phyloP scores from a whole-genome alignment of 306 rosid genomes.

The Fagus sylvatica region DNA sequence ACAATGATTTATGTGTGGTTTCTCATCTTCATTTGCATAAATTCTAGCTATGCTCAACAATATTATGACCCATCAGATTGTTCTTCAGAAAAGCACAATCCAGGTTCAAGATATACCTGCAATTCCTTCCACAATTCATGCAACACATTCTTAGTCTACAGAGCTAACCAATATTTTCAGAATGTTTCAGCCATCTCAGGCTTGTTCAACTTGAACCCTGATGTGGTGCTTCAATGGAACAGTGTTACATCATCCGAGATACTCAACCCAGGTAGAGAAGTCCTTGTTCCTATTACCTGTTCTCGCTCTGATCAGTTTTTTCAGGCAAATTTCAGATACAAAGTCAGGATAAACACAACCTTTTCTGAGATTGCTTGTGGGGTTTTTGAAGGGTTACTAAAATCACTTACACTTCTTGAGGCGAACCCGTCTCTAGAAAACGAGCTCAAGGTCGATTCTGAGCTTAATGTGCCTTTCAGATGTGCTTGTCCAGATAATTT shows the following conservation, averaged over 20 bases:
- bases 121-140: constrained; percentile 45
- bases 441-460: constrained; percentile 26
- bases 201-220: constrained; percentile 30
- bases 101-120: constrained; percentile 58
- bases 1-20: constrained; percentile 42
- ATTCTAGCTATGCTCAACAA: constrained; percentile 38
- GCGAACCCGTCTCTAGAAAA: constrained; percentile 32
- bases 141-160: constrained; percentile 55
- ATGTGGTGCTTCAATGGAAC: constrained; percentile 36
- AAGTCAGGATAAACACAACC: constrained; percentile 27
- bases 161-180: constrained; percentile 44
- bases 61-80: constrained; percentile 43
- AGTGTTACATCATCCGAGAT: constrained; percentile 33
- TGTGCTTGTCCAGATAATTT: constrained; percentile 58
- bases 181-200: constrained; percentile 41
- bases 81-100: constrained; percentile 5
- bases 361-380: constrained; percentile 49
- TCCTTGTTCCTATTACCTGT: constrained; percentile 54
- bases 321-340: constrained; percentile 39
- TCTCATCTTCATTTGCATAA: constrained; percentile 37
- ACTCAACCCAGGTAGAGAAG: constrained; percentile 52
- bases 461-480: constrained; percentile 48
- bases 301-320: constrained; percentile 49
- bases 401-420: constrained; percentile 32
- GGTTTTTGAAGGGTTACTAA: constrained; percentile 60